Conservation (phyloP, 2,329 filamentous ascomycete species). For the Phaeoacremonium minimum region DNA sequence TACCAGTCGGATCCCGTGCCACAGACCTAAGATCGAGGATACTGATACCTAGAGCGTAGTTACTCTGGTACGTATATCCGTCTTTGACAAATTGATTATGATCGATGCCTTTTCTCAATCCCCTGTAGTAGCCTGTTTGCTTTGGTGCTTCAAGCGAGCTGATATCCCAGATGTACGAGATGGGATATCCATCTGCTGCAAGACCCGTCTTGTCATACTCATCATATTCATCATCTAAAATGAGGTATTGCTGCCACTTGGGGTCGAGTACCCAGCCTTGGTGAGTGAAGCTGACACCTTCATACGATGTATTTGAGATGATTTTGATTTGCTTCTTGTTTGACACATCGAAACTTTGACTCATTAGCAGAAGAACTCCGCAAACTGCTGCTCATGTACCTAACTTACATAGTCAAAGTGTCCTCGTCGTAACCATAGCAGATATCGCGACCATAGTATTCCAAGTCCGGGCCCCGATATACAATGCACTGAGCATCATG, state of each 20-base stretch:
- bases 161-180: slow-evolving; percentile 47
- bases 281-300: slow-evolving; percentile 54
- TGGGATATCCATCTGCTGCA: slow-evolving; percentile 35
- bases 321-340: slow-evolving; percentile 40
- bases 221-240: slow-evolving; percentile 49
- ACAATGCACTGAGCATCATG: slow-evolving; percentile 58
- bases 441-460: slow-evolving; percentile 44
- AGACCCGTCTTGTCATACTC: slow-evolving; percentile 35
- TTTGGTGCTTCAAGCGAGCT: slow-evolving; percentile 31
- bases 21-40: slow-evolving; percentile 26
- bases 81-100: slow-evolving; percentile 40
- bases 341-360: slow-evolving; percentile 39
- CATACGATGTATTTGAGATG: slow-evolving; percentile 49
- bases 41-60: slow-evolving; percentile 39
- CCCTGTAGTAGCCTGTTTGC: slow-evolving; percentile 35
- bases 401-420: slow-evolving; percentile 36
- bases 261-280: slow-evolving; percentile 48
- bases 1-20: slow-evolving; percentile 28
- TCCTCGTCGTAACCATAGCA: slow-evolving; percentile 54
- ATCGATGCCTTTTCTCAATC: slow-evolving; percentile 30
- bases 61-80: slow-evolving; percentile 37
- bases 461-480: slow-evolving; percentile 44
- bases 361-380: slow-evolving; percentile 3
- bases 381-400: too few species aligned
- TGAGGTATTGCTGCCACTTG: slow-evolving; percentile 35